Conservation (phyloP, 352 stramenopile genomes). For the Blastocystis sp. region DNA sequence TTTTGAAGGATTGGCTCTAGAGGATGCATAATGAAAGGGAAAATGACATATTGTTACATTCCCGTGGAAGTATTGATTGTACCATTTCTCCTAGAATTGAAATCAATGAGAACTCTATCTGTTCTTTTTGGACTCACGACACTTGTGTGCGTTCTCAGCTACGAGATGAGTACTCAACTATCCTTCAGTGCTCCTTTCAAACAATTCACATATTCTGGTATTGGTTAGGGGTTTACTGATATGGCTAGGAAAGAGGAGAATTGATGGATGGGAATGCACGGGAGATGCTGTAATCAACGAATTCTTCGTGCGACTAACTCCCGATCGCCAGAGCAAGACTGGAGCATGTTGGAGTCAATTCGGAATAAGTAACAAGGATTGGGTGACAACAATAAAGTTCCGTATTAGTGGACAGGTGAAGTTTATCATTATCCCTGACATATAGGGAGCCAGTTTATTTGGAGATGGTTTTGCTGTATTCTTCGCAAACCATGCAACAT, state of each 20-base stretch:
- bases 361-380: constrained; percentile 68
- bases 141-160: background rate
- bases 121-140: background rate
- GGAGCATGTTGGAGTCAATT: constrained; percentile 71
- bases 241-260: constrained; percentile 27
- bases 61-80: no score
- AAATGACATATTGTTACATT: no score
- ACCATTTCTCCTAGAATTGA: no score
- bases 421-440: background rate
- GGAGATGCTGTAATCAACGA: constrained; percentile 70
- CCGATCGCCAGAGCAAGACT: constrained; percentile 73
- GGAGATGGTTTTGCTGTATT: constrained; percentile 75
- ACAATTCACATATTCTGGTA: constrained; percentile 43
- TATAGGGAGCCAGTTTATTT: constrained; percentile 71
- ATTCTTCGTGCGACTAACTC: constrained; percentile 72
- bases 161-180: background rate
- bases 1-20: no score
- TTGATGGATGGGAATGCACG: constrained; percentile 1
- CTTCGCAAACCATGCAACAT: constrained; percentile 69
- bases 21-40: no score
- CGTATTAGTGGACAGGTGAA: constrained; percentile 72
- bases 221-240: background rate
- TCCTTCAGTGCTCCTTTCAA: constrained; percentile 64
- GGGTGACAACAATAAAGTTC: constrained; percentile 72
- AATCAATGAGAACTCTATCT: background rate